A percentile compares a stretch with the other conserved stretches of the same genome.
phyloP scores from a whole-genome alignment of 2,329 filamentous ascomycete species.

The Penicillium digitatum region DNA sequence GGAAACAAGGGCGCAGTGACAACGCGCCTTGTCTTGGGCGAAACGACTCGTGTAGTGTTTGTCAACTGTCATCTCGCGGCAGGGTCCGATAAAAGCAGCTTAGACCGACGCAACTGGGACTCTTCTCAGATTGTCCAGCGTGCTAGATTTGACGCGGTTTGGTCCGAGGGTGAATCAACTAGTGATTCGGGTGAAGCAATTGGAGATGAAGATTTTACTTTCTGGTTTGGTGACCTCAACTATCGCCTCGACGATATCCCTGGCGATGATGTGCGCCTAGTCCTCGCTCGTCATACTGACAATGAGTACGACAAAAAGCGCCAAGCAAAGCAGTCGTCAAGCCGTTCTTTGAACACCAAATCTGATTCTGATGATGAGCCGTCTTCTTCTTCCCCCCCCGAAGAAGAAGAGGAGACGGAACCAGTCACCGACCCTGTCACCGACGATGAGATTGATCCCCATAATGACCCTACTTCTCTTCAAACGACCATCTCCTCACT shows the following conservation, averaged over 20 bases:
- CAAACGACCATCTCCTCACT: slow-evolving; percentile 85
- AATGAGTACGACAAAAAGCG: slow-evolving; percentile 67
- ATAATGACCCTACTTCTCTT: slow-evolving; percentile 76
- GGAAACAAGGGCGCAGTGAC: slow-evolving; percentile 93
- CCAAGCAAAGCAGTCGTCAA: slow-evolving; percentile 25
- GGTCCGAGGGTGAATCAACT: slow-evolving; percentile 59
- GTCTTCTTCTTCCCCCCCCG: not conserved
- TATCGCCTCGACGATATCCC: slow-evolving; percentile 86
- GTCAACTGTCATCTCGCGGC: slow-evolving; percentile 89
- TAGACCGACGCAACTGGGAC: slow-evolving; percentile 90
- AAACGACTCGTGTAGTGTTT: slow-evolving; percentile 84
- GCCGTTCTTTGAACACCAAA: not conserved
- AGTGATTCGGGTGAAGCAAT: slow-evolving; percentile 59
- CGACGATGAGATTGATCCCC: slow-evolving; percentile 66
- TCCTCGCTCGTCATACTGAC: slow-evolving; percentile 76
- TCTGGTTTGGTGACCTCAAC: slow-evolving; percentile 96
- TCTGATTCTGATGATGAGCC: slow-evolving; percentile 1
- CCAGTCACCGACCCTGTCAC: slow-evolving; percentile 41
- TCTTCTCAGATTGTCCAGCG: slow-evolving; percentile 70
- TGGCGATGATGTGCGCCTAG: slow-evolving; percentile 79
- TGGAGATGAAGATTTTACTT: slow-evolving; percentile 86
- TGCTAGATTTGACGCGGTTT: slow-evolving; percentile 73
- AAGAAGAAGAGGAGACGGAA: slow-evolving; percentile 7
- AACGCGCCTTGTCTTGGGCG: slow-evolving; percentile 77
- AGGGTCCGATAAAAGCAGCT: slow-evolving; percentile 68